Evolutionary conservation across 768 basidiomycete species (phyloP), one percentile per base, ranked within the genome.

Genomic region (Mycena filopes): DNA sequence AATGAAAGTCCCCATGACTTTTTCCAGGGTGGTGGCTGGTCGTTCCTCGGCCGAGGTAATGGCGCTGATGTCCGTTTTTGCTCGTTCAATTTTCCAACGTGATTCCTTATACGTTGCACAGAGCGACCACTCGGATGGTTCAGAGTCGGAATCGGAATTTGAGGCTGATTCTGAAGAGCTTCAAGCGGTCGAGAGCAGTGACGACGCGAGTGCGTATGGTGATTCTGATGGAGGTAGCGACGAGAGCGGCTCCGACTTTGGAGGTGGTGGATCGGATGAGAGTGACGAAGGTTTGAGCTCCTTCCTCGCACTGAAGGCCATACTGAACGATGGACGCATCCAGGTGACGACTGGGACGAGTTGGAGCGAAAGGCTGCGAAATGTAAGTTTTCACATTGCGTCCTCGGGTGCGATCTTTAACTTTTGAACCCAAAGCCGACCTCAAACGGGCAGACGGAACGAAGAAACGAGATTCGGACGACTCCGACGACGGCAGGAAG

Each of bases 1-100:
- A 98, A 98, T 67, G 97, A 99, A 69, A 94, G 91, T 67, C 96
- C 98, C 0, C 89, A 92, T 70, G 94, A 93, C 29, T 99, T 99
- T 82, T 99, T 96, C 89, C 91, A 91, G 66, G 88, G 91, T 51
- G 96, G 95, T n/a, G 98, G 98, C 38, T 99, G 97, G 97, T 82
- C 80, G 60, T 98, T 96, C 89, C 85, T 99, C 65, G 88, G 90
- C 16, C 90, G 90, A 43, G 82, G 87, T 12, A 86, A 84, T 63
- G 91, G 85, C 31, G 87, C 83, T 16, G 93, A 91, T 74, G 93
- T 93, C 60, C 67, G 86, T 78, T n/a, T 31, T 12, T 13, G 26
- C 55, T 21, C 5, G 38, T 48, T 31, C n/a, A n/a, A 36, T 31
- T 31, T 47, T 55, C 59, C 16, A 29, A 28, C 29, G 40, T 62